Evolutionary conservation across 2,329 filamentous ascomycete genomes (phyloP), one percentile per base, ranked within the genome.

Genomic region (Colletotrichum liaoningense): DNA sequence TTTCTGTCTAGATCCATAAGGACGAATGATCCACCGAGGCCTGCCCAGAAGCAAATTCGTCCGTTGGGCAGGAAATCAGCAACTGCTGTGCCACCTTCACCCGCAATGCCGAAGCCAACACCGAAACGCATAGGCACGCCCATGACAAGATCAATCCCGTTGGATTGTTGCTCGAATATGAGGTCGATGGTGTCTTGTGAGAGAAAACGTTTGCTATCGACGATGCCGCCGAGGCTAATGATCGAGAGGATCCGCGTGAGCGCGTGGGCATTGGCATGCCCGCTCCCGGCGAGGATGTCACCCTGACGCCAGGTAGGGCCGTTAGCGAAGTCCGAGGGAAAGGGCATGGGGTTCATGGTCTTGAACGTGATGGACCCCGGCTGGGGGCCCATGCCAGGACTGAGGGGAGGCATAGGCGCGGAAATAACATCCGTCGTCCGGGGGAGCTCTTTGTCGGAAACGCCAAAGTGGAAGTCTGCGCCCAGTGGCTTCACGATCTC

Each of bases 391-490:
- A 77, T 4, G 4, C 58, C 52, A 0, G 74, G 55, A 0, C 76
- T 62, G 11, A 59, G 22, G 4, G 77, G 64, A 1, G 78, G 73
- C 4, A 81, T 74, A 0, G 82, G 71, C 2, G 85, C 72, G 5
- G 82, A 77, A 0, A 83, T 79, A 4, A 85, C 77, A 28, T 67
- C n/a, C n/a, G 55, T 38, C 26, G 64, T 67, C 5, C 86, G 85
- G 2, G 71, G 38, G 79, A 80, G 83, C 69, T 87, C 83, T 5
- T 81, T 76, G 57, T 88, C 84, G 1, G 73, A 57, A 3, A 83
- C 78, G 1, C 86, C 86, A 14, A 88, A 78, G 49, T 83, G 81
- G 71, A 87, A 88, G 75, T 88, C 87, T 2, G 86, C 86, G 0
- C 76, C 76, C 2, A 86, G 75, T 0, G 86, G 86, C 0, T 63